Evolutionary conservation across 352 stramenopile species (phyloP).

Genomic region (Globisporangium uncinulatum): DNA sequence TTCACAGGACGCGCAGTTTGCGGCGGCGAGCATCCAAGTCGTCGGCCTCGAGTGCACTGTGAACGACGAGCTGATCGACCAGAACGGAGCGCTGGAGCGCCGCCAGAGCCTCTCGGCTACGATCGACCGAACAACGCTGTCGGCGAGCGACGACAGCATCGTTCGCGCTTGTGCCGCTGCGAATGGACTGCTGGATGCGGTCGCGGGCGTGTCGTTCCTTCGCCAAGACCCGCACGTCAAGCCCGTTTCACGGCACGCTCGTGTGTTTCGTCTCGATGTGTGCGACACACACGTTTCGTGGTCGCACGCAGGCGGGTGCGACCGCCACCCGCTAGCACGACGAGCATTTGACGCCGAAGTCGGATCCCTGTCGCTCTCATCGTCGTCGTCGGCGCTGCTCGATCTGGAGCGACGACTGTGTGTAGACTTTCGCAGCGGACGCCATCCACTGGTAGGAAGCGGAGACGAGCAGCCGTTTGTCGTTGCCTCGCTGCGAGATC

Average conservation of each 20-base stretch:
- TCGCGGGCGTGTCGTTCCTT: neutral
- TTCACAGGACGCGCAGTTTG: neutral
- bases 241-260: neutral
- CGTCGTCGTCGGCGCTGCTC: neutral
- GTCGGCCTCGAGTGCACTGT: constrained; percentile 2
- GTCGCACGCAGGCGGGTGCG: constrained; percentile 15
- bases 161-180: constrained; percentile 1
- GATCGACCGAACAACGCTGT: constrained; percentile 1
- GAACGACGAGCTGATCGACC: neutral
- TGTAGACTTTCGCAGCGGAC: constrained; percentile 8
- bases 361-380: constrained; percentile 6
- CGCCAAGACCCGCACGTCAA: neutral
- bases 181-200: constrained; percentile 1
- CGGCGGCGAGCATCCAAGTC: constrained; percentile 8
- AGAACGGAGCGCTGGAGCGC: neutral
- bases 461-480: constrained; percentile 2
- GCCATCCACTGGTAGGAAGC: neutral
- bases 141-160: constrained; percentile 1
- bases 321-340: constrained; percentile 18
- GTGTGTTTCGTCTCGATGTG: constrained; percentile 28
- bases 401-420: neutral
- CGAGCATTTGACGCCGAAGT: constrained; percentile 19
- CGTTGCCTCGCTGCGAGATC: constrained; percentile 4
- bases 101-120: neutral
- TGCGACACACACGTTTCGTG: constrained; percentile 16